These are phyloP conservation scores for Trametes polyzona DNA, from an alignment of 1,284 basidiomycete species.

Conservation along the genomic window DNA sequence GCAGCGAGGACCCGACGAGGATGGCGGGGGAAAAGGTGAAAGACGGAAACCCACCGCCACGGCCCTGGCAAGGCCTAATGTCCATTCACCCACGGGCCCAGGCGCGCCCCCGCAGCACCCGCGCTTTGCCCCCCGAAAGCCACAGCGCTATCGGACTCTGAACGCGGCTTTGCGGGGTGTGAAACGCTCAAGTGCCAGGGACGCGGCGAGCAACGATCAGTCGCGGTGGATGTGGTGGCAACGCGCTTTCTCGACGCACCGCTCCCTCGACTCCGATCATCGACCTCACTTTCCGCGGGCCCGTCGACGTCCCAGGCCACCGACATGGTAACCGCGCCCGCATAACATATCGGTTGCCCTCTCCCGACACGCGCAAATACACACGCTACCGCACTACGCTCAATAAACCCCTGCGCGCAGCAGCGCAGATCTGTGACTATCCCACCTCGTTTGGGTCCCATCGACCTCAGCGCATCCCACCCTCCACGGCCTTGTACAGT, in stretches of 20 bases:
- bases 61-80: conserved; percentile 1
- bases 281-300: conserved; percentile 10
- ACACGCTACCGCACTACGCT: neutral
- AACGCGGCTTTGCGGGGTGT: conserved; percentile 1
- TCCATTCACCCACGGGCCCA: conserved; percentile 1
- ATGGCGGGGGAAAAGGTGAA: conserved; percentile 29
- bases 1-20: conserved; percentile 31
- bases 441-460: neutral
- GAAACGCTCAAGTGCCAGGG: neutral
- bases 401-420: neutral
- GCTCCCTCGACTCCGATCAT: conserved; percentile 23
- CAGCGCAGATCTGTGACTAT: conserved; percentile 7
- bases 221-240: conserved; percentile 19
- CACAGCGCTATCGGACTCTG: neutral
- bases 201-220: conserved; percentile 22
- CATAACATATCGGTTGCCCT: neutral
- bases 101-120: conserved; percentile 17
- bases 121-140: conserved; percentile 7
- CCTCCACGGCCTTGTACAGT: conserved; percentile 75
- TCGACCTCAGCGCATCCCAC: conserved; percentile 49
- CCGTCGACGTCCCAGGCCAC: neutral
- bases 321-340: conserved; percentile 5
- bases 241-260: conserved; percentile 20
- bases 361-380: neutral
- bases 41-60: conserved; percentile 13